These are phyloP conservation scores for Marsdenia floribunda DNA, from an alignment of 257 asterid genomes.

Conservation along the genomic window DNA sequence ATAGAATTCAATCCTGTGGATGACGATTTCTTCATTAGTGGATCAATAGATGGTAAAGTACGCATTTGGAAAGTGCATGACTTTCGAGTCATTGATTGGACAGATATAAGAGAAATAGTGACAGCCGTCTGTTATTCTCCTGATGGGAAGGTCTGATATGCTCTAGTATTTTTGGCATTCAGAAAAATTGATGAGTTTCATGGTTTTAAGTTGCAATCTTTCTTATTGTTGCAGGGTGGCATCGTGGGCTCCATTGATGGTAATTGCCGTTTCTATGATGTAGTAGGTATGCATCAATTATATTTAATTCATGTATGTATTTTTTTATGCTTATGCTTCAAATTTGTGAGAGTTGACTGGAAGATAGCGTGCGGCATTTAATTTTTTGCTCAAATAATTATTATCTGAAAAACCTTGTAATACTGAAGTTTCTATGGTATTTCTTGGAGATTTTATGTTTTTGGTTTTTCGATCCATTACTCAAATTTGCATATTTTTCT, in stretches of 20 bases:
- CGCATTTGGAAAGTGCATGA: slow-evolving; percentile 77
- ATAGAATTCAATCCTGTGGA: slow-evolving; percentile 75
- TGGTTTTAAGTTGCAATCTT: slow-evolving; percentile 1
- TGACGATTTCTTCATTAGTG: slow-evolving; percentile 75
- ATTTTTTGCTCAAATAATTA: not conserved
- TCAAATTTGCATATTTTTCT: not conserved
- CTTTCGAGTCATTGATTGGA: slow-evolving; percentile 78
- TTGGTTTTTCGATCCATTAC: not conserved
- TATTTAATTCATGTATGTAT: not conserved
- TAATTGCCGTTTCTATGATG: slow-evolving; percentile 58
- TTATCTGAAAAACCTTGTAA: not conserved
- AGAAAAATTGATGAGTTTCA: not conserved
- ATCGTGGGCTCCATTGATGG: slow-evolving; percentile 84
- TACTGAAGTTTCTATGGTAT: not conserved
- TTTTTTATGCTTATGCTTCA: not conserved
- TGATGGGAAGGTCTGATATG: slow-evolving; percentile 61
- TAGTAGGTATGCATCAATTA: slow-evolving; percentile 43
- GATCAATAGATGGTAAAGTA: slow-evolving; percentile 78
- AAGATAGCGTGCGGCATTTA: not conserved
- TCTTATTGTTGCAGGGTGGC: slow-evolving; percentile 57
- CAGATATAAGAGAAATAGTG: slow-evolving; percentile 64
- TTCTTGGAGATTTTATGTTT: not conserved
- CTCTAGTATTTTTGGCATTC: not conserved
- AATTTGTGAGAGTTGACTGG: not conserved
- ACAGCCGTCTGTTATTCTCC: slow-evolving; percentile 73